Base-by-base conservation (phyloP, 2,329 filamentous ascomycete species). In the Fusarium torulosum region DNA sequence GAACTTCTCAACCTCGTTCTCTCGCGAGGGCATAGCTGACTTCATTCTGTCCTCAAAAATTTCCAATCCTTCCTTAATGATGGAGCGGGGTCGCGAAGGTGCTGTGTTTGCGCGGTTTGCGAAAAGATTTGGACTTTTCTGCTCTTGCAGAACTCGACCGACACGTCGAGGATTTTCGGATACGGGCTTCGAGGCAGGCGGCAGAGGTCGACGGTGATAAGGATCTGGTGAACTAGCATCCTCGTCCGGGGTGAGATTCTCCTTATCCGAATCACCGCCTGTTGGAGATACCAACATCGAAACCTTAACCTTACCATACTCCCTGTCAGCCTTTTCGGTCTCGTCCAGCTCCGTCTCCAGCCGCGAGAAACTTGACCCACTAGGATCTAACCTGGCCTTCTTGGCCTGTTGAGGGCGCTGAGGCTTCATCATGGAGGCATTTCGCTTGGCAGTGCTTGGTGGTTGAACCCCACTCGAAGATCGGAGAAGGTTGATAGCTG, bases 241-340 rank as follows among this genome's bases (percentile, higher is more conserved):
- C 66, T 83, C 83, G 66, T 82, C 83, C 2, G 83, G 90, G 74
- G 82, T 87, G 86, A 93, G 96, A 75, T 98, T 98, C 81, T 98
- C 95, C 80, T 98, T 98, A 77, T 98, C 95, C 2, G 93, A 97
- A 73, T 97, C 94, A 31, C 71, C 72, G 31, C 71, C 72, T 47
- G 77, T 66, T 8, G 78, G 76, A 23, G 78, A 81, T 13, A 78
- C 73, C 43, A 81, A 69, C 72, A 78, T 77, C 7, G 77, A 77
- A 17, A 80, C 73, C 60, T 82, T 83, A 49, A 79, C 77, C 58
- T 79, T 79, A 25, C 74, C 58, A 29, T 63, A 67, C 31, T 70
- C 69, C 60, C 69, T 66, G 20, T 72, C 66, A 35, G 60, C 55
- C 46, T 75, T 78, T 25, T 71, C 73, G 10, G 66, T 27, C 21